Percentiles rank a stretch among this genome's conserved stretches.
Conservation (phyloP, 2,329 filamentous ascomycete species). For the Beauveria brongniartii region DNA sequence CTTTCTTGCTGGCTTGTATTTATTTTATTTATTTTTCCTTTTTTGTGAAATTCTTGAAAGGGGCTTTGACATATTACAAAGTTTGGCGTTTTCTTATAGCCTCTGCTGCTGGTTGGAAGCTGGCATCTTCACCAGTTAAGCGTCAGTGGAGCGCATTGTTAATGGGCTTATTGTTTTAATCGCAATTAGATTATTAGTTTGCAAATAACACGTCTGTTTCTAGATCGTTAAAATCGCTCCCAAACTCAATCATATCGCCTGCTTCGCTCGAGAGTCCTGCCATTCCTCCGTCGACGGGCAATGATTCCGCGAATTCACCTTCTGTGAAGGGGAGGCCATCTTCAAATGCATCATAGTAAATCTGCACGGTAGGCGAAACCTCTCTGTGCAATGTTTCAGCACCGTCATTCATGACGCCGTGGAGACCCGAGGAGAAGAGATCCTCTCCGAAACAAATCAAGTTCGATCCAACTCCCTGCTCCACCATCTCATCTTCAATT, state of each 20-base stretch:
- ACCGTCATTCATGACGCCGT: neutral
- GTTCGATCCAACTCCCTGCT: neutral
- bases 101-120: neutral
- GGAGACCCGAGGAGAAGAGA: neutral
- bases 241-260: neutral
- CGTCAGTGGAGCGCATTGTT: neutral
- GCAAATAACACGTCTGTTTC: neutral
- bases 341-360: neutral
- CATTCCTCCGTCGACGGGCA: neutral
- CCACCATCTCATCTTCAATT: no score
- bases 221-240: neutral
- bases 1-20: neutral
- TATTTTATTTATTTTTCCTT: neutral
- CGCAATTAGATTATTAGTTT: neutral
- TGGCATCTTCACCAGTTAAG: neutral
- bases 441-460: constrained; percentile 3
- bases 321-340: neutral
- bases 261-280: neutral
- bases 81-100: neutral
- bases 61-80: neutral
- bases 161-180: neutral
- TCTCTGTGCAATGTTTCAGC: neutral
- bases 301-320: neutral
- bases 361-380: neutral
- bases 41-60: neutral